These are phyloP conservation scores for Gynandropsis gynandra DNA, from an alignment of 345 rosid species.

Conservation along the genomic window DNA sequence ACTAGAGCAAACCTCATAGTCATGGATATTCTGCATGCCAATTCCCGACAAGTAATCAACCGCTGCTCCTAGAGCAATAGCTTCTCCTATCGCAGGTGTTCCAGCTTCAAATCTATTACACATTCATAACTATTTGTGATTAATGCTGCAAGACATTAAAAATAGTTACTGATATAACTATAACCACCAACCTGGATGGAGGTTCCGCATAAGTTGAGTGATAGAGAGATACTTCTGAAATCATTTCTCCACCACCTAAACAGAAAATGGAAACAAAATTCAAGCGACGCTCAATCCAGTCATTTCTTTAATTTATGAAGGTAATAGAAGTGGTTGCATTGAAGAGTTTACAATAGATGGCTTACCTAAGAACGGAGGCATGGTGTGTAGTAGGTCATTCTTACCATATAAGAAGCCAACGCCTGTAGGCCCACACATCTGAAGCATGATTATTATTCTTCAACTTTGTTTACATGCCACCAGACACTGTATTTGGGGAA, in stretches of 20 bases:
- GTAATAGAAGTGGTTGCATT: background rate
- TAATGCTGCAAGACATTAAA: constrained; percentile 4
- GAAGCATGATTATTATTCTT: constrained; percentile 83
- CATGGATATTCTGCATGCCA: constrained; percentile 82
- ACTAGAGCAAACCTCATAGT: constrained; percentile 55
- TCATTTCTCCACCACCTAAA: constrained; percentile 97
- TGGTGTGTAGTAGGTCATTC: constrained; percentile 51
- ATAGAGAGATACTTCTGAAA: constrained; percentile 84
- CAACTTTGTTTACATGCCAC: constrained; percentile 37
- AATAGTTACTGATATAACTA: constrained; percentile 7
- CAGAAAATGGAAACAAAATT: constrained; percentile 4
- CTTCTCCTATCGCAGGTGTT: constrained; percentile 97
- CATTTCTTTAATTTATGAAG: constrained; percentile 1
- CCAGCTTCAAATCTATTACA: constrained; percentile 90
- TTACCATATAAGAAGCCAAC: constrained; percentile 89
- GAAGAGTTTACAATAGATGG: background rate
- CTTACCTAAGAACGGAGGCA: constrained; percentile 99
- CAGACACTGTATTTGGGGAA: constrained; percentile 16
- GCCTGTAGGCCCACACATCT: constrained; percentile 99
- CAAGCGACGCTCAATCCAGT: background rate
- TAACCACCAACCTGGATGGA: constrained; percentile 68
- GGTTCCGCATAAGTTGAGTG: constrained; percentile 95
- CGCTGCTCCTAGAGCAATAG: constrained; percentile 93
- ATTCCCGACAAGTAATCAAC: constrained; percentile 71
- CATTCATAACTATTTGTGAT: constrained; percentile 1